These are phyloP conservation scores for Fusarium torreyae DNA, from an alignment of 2,329 filamentous ascomycete species.

Conservation along the genomic window DNA sequence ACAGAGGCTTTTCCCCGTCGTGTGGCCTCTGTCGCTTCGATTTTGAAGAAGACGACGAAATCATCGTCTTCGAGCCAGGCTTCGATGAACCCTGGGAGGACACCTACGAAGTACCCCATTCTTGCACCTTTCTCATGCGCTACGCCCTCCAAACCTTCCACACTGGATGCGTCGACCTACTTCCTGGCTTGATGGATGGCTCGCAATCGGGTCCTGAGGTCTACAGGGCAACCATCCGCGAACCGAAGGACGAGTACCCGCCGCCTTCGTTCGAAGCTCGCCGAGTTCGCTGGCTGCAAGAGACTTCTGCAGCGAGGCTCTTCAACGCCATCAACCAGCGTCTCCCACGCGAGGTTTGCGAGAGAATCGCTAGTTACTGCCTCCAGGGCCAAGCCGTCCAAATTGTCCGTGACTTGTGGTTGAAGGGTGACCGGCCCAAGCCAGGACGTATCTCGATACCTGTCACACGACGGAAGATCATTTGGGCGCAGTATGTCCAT, in stretches of 20 bases:
- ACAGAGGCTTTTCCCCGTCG: neutral
- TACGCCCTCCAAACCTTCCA: neutral
- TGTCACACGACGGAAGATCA: neutral
- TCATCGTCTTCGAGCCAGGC: neutral
- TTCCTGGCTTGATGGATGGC: neutral
- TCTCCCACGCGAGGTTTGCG: neutral
- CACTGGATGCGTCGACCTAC: neutral
- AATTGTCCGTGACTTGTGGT: neutral
- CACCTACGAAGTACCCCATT: neutral
- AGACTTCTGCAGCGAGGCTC: neutral
- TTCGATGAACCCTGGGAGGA: neutral
- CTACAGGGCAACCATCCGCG: neutral
- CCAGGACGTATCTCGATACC: neutral
- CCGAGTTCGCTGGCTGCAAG: neutral
- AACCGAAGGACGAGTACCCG: neutral
- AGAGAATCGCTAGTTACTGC: neutral
- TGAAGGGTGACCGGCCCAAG: neutral
- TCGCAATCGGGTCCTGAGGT: neutral
- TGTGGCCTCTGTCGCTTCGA: neutral
- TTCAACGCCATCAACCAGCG: neutral
- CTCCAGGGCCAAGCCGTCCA: neutral
- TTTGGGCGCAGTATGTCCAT: neutral
- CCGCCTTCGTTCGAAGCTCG: neutral
- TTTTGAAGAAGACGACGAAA: rapidly evolving
- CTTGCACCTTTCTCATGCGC: neutral